These are phyloP conservation scores for Kodamaea neixiangensis DNA, from an alignment of 805 yeast genomes.

Conservation along the genomic window DNA sequence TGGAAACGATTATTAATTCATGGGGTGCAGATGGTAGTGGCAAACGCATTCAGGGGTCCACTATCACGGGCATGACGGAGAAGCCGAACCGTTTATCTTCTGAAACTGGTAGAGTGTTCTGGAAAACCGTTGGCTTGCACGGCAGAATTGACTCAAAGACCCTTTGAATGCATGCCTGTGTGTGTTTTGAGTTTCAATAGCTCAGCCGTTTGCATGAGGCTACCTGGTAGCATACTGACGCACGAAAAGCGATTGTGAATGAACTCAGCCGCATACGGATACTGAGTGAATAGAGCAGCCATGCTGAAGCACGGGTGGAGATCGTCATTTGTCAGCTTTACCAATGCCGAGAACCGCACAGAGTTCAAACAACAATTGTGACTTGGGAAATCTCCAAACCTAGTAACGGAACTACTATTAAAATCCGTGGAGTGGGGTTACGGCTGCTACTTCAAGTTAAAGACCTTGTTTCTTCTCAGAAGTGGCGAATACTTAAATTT, in stretches of 20 bases:
- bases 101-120: not conserved
- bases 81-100: not conserved
- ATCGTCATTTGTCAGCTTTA: not conserved
- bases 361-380: not conserved
- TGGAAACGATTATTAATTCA: not conserved
- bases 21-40: not conserved
- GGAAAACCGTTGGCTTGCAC: not conserved
- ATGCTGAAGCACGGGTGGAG: no score
- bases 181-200: no score
- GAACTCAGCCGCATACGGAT: no score
- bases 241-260: no score
- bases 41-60: not conserved
- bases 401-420: not conserved
- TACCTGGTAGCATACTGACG: no score
- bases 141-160: no score
- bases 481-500: not conserved
- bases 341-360: not conserved
- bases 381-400: not conserved
- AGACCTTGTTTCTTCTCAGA: not conserved
- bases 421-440: not conserved
- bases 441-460: not conserved
- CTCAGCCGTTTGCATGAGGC: no score
- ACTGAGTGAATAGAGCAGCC: no score
- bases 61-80: not conserved
- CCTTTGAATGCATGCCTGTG: no score